A percentile compares a stretch with the other conserved stretches of the same genome.
These are phyloP conservation scores for Iris pallida DNA, from an alignment of 116 monocot genomes.

Conservation along the genomic window DNA sequence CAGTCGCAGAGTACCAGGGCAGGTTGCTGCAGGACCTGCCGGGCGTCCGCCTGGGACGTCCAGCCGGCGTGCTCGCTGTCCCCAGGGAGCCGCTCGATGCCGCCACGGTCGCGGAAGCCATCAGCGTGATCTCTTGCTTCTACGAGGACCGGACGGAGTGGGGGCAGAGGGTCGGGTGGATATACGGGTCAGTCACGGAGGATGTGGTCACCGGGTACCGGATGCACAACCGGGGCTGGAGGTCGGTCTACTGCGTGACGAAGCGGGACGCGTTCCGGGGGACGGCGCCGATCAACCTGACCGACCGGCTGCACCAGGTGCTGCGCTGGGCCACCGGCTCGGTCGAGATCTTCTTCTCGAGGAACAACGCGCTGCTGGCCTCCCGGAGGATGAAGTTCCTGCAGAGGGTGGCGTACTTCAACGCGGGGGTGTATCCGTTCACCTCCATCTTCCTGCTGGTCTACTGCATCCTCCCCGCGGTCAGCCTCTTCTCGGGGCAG, in stretches of 20 bases:
- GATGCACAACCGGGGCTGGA: conserved; percentile 98
- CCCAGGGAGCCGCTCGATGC: conserved; percentile 88
- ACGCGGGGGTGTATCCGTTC: conserved; percentile 88
- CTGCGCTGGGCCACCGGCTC: conserved; percentile 99
- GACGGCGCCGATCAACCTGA: conserved; percentile 93
- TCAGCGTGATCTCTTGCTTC: conserved; percentile 84
- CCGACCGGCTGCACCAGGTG: conserved; percentile 91
- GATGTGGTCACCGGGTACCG: conserved; percentile 97
- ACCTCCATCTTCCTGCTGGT: conserved; percentile 82
- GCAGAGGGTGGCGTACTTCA: conserved; percentile 91
- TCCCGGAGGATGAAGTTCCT: conserved; percentile 82
- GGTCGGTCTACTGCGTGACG: conserved; percentile 87
- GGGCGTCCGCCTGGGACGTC: conserved; percentile 45
- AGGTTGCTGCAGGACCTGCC: conserved; percentile 72
- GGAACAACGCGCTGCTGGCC: conserved; percentile 87
- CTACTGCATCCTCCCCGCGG: conserved; percentile 87
- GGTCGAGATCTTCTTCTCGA: conserved; percentile 99
- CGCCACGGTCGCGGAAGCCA: conserved; percentile 81
- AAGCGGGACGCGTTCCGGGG: conserved; percentile 87
- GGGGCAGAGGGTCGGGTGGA: conserved; percentile 87
- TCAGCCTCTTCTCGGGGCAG: conserved; percentile 81
- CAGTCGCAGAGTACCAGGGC: conserved; percentile 88
- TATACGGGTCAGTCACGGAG: conserved; percentile 94
- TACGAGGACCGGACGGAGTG: conserved; percentile 95
- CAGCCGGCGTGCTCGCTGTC: conserved; percentile 60